Base-by-base conservation (phyloP, 495 filamentous ascomycete species). In the Terfezia claveryi region DNA sequence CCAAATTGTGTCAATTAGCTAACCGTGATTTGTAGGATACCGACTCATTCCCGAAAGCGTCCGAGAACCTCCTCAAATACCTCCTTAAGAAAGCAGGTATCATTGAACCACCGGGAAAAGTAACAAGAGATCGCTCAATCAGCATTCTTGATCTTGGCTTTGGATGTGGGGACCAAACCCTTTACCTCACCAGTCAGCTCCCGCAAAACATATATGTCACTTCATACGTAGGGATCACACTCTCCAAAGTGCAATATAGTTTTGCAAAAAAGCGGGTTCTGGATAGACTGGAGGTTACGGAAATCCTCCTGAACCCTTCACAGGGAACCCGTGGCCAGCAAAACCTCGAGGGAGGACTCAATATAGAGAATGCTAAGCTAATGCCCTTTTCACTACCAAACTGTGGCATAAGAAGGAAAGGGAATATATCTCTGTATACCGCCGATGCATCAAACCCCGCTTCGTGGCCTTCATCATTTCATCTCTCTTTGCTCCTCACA, bases 161-260 rank as follows among this genome's bases (percentile, higher is more conserved):
- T 54, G 72, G 72, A 12, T 76, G 72, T 37, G 73, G 73, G n/a
- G 72, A 75, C 54, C 73, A 75, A 56, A 69, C 68, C 0, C 10
- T 72, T 4, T 59, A 67, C 36, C 37, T 74, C 20, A 59, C 32
- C n/a, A 14, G 38, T 11, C 36, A 10, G 11, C 55, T 46, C 41
- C 14, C 41, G 14, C 41, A 46, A 11, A 41, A 54, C 5, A 36
- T 58, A 12, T 51, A 64, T 7, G 59, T 73, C 27, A 62, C 63
- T 50, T 62, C 62, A 36, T 74, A 75, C 55, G 59, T 70, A 5
- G 72, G 73, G 0, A 68, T 75, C 23, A 75, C 72, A 12, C 56
- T 70, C 2, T 58, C 66, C 9, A 57, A 61, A 8, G 49, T 61
- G 0, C 71, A 72, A 53, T 68, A 66, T 10, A 52, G 55, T 7